These are phyloP conservation scores for Candida piceae DNA, from an alignment of 805 yeast species.

Conservation along the genomic window DNA sequence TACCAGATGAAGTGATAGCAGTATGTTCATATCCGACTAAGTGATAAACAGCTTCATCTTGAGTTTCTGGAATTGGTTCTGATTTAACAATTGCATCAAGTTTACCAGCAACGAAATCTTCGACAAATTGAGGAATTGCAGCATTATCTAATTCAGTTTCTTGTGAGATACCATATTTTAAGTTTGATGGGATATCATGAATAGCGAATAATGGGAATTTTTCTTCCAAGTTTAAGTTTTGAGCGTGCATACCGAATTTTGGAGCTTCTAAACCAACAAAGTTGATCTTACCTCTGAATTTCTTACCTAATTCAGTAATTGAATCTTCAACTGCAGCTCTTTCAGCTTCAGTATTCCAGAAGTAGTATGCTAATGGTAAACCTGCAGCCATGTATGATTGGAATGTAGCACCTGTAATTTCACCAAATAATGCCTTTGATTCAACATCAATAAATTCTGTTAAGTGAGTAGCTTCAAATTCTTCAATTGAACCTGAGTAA, in stretches of 20 bases:
- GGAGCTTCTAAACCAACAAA: conserved; percentile 86
- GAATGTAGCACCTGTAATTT: conserved; percentile 77
- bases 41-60: conserved; percentile 61
- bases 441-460: conserved; percentile 51
- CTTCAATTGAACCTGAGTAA: conserved; percentile 28
- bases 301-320: conserved; percentile 62
- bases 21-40: conserved; percentile 84
- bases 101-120: conserved; percentile 57
- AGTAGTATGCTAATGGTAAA: conserved; percentile 82
- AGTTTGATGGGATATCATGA: conserved; percentile 63
- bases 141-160: conserved; percentile 42
- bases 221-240: conserved; percentile 75
- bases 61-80: conserved; percentile 79
- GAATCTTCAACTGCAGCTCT: conserved; percentile 48
- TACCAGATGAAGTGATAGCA: conserved; percentile 52
- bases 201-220: conserved; percentile 88
- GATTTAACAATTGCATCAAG: conserved; percentile 74
- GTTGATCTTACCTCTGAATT: conserved; percentile 73
- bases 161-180: conserved; percentile 77
- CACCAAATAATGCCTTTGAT: conserved; percentile 81
- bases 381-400: conserved; percentile 64
- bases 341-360: conserved; percentile 68
- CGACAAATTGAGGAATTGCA: conserved; percentile 57
- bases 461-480: conserved; percentile 34
- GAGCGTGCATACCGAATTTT: conserved; percentile 80